These are phyloP conservation scores for Rhodotorula taiwanensis DNA, from an alignment of 768 basidiomycete genomes.

Conservation along the genomic window DNA sequence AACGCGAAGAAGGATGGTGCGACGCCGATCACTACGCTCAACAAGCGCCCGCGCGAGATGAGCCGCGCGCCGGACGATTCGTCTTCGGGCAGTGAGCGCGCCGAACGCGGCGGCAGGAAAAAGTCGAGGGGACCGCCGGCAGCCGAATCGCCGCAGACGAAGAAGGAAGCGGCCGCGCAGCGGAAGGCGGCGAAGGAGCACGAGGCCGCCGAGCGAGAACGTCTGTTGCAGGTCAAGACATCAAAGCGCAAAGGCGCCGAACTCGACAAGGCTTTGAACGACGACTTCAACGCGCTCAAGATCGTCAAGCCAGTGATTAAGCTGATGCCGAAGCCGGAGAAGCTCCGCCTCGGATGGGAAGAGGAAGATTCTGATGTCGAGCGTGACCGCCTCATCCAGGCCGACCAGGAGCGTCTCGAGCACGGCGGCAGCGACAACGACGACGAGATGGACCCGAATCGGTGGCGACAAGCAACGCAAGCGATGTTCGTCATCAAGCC, in stretches of 20 bases:
- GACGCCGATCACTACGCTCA: not conserved
- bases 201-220: conserved; percentile 8
- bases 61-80: not conserved
- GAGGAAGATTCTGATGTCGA: conserved; percentile 33
- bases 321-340: conserved; percentile 14
- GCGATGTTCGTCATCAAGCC: conserved; percentile 29
- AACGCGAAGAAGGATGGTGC: conserved; percentile 25
- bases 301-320: conserved; percentile 25
- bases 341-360: conserved; percentile 21
- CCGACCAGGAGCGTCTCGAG: conserved; percentile 11
- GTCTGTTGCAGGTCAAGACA: conserved; percentile 30
- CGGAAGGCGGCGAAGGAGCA: conserved; percentile 34
- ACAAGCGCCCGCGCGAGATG: conserved; percentile 4
- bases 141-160: not conserved
- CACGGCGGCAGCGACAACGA: not conserved
- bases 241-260: conserved; percentile 20
- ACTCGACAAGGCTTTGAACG: conserved; percentile 26
- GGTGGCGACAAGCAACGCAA: conserved; percentile 25
- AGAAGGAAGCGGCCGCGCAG: conserved; percentile 24
- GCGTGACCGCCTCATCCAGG: conserved; percentile 10
- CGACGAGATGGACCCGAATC: conserved; percentile 28
- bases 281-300: conserved; percentile 38
- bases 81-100: conserved; percentile 4
- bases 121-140: conserved; percentile 5
- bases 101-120: conserved; percentile 1